Percentiles rank a stretch among this genome's conserved stretches.
These are phyloP conservation scores for Grifola frondosa DNA, from an alignment of 1,284 basidiomycete species.

Conservation along the genomic window DNA sequence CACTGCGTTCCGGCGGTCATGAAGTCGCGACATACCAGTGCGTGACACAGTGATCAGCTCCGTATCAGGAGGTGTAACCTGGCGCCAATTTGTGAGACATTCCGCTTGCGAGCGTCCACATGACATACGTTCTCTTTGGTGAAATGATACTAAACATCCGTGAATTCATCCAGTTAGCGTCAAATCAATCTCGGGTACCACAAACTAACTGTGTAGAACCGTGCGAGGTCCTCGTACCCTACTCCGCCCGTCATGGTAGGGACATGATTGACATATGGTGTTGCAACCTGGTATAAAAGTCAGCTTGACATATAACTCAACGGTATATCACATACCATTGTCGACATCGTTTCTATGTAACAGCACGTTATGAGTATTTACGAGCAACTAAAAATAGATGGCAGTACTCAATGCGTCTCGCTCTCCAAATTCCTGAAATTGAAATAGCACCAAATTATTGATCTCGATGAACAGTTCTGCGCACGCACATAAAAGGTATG, in stretches of 20 bases:
- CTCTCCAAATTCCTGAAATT: constrained; percentile 40
- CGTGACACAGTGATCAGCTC: constrained; percentile 45
- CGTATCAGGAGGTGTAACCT: constrained; percentile 43
- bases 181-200: neutral
- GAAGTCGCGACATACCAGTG: constrained; percentile 31
- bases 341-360: constrained; percentile 42
- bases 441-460: no score
- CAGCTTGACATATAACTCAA: neutral
- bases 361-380: constrained; percentile 1
- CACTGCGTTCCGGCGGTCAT: no score
- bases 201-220: constrained; percentile 44
- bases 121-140: constrained; percentile 32
- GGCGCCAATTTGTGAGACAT: neutral
- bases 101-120: neutral
- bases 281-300: constrained; percentile 34
- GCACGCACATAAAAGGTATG: constrained; percentile 41
- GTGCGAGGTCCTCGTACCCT: constrained; percentile 39
- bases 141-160: constrained; percentile 40
- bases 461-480: no score
- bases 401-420: constrained; percentile 40
- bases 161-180: neutral
- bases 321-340: constrained; percentile 34
- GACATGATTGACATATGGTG: constrained; percentile 50
- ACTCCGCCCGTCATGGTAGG: constrained; percentile 48
- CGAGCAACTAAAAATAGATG: neutral